Evolutionary conservation across 225 moss, liverwort and hornwort genomes (phyloP).

Genomic region (Straminergon stramineum): DNA sequence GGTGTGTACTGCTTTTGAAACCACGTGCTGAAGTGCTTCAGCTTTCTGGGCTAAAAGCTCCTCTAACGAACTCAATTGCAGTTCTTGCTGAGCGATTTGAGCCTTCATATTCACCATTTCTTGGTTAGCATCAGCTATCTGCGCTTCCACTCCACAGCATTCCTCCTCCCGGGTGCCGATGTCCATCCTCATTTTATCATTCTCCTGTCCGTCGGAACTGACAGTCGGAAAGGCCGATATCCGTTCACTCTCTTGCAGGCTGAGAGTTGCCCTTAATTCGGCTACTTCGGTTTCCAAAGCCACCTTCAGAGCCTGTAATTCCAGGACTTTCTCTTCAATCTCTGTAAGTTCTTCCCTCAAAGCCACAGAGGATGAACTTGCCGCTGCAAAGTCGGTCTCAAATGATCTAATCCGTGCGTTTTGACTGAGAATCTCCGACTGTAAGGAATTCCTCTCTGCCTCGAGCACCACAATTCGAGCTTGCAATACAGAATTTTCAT

Average conservation of each 20-base stretch:
- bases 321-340: not conserved
- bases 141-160: not conserved
- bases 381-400: constrained; percentile 2
- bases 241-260: not conserved
- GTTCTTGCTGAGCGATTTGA: constrained; percentile 24
- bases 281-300: constrained; percentile 10
- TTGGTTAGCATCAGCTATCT: not conserved
- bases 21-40: constrained; percentile 28
- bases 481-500: constrained; percentile 3
- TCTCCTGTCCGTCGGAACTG: not conserved
- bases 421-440: not conserved
- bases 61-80: constrained; percentile 30
- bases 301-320: not conserved
- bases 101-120: constrained; percentile 7
- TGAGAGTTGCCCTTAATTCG: not conserved
- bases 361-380: not conserved
- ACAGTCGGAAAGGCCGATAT: not conserved
- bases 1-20: not conserved
- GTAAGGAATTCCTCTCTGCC: not conserved
- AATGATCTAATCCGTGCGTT: not conserved
- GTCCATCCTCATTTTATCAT: not conserved
- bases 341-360: not conserved
- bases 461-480: constrained; percentile 1
- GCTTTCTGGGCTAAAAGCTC: constrained; percentile 24
- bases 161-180: not conserved